Evolutionary conservation across 1,284 basidiomycete genomes (phyloP).

Genomic region (Cryptococcus wingfieldii): DNA sequence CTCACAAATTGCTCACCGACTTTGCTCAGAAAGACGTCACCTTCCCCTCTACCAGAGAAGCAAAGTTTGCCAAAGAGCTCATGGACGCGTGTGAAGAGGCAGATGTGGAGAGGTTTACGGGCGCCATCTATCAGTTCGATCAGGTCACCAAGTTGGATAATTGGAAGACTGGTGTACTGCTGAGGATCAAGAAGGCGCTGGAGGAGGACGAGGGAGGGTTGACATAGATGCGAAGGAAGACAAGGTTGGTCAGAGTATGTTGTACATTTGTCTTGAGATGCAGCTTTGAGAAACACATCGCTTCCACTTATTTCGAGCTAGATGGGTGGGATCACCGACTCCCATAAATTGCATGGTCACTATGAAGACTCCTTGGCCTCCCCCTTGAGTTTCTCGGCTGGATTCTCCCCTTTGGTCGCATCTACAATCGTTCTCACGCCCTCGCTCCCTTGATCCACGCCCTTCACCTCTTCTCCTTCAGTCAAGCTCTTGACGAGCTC

Average conservation of each 20-base stretch:
- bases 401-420: constrained; percentile 2
- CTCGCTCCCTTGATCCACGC: constrained; percentile 19
- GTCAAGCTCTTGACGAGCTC: constrained; percentile 24
- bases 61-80: constrained; percentile 74
- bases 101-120: constrained; percentile 66
- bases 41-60: constrained; percentile 81
- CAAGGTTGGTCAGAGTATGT: background rate
- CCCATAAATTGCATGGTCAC: background rate
- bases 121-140: constrained; percentile 77
- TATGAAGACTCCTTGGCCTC: background rate
- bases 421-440: constrained; percentile 15
- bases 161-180: constrained; percentile 85
- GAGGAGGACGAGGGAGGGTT: constrained; percentile 56
- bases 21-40: constrained; percentile 71
- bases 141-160: constrained; percentile 84
- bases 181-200: constrained; percentile 80
- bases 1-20: constrained; percentile 67
- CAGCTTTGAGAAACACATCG: background rate
- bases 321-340: too few species aligned
- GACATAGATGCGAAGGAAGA: constrained; percentile 33
- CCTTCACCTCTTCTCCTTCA: constrained; percentile 14
- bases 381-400: background rate
- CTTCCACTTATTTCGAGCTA: background rate
- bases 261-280: background rate
- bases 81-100: constrained; percentile 74